Evolutionary conservation across 108 stramenopile genomes (phyloP).

Genomic region (Stephanodiscus minutulus): DNA sequence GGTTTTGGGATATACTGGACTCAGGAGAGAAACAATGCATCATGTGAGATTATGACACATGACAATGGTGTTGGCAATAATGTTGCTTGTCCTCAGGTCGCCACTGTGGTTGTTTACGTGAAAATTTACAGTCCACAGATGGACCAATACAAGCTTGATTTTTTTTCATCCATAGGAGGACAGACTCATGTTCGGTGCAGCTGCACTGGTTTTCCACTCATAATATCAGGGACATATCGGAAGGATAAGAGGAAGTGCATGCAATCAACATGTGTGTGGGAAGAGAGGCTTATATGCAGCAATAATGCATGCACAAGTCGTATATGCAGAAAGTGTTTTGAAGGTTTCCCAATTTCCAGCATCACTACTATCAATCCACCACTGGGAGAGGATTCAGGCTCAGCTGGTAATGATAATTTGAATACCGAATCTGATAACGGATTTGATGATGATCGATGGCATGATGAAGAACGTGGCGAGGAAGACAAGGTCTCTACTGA

Average conservation of each 20-base stretch:
- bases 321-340: constrained; percentile 4
- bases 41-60: too few species aligned
- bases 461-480: constrained; percentile 14
- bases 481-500: too few species aligned
- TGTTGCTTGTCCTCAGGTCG: not conserved
- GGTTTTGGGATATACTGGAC: too few species aligned
- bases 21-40: too few species aligned
- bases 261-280: not conserved
- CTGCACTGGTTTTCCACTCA: constrained; percentile 8
- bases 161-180: not conserved
- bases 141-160: constrained; percentile 5
- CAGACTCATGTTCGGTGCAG: constrained; percentile 6
- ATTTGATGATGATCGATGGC: not conserved
- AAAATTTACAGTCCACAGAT: not conserved
- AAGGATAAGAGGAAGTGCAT: not conserved
- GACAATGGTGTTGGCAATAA: not conserved
- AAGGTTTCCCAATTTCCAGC: not conserved
- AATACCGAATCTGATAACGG: not conserved
- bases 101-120: not conserved
- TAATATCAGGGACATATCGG: not conserved
- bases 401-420: not conserved
- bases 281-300: constrained; percentile 1
- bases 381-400: not conserved
- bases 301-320: constrained; percentile 1
- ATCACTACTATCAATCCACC: not conserved